These are phyloP conservation scores for Sugiyamaella boreocaroliniensis DNA, from an alignment of 805 yeast species.

Conservation along the genomic window DNA sequence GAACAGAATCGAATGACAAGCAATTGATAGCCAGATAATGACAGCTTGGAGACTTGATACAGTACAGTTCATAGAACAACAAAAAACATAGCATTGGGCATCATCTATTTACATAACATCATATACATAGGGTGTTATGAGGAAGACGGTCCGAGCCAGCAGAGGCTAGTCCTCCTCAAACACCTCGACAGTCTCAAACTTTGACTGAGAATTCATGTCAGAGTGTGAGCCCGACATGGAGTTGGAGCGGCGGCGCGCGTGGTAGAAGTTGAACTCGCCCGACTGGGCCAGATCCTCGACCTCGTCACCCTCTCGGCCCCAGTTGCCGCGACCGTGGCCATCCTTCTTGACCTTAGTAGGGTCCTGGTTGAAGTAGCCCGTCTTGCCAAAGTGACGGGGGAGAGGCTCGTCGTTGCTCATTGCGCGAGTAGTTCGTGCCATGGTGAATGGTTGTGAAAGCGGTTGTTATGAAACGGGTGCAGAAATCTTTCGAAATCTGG, in stretches of 20 bases:
- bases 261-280: constrained; percentile 43
- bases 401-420: constrained; percentile 2
- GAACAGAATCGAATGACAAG: no score
- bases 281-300: constrained; percentile 52
- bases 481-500: neutral
- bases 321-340: constrained; percentile 82
- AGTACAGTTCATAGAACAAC: neutral
- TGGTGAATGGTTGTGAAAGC: constrained; percentile 2
- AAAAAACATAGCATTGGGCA: neutral
- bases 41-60: no score
- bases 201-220: constrained; percentile 12
- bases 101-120: constrained; percentile 4
- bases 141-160: neutral
- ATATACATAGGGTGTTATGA: neutral
- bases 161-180: constrained; percentile 18
- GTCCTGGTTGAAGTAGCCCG: constrained; percentile 58
- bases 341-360: constrained; percentile 74
- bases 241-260: constrained; percentile 33
- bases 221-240: constrained; percentile 22
- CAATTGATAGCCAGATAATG: no score
- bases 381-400: constrained; percentile 72
- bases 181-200: constrained; percentile 21
- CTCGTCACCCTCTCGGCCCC: constrained; percentile 84
- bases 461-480: neutral
- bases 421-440: constrained; percentile 21